Base-by-base conservation (phyloP, 2,329 filamentous ascomycete genomes). In the Didymellaceae sp. region DNA sequence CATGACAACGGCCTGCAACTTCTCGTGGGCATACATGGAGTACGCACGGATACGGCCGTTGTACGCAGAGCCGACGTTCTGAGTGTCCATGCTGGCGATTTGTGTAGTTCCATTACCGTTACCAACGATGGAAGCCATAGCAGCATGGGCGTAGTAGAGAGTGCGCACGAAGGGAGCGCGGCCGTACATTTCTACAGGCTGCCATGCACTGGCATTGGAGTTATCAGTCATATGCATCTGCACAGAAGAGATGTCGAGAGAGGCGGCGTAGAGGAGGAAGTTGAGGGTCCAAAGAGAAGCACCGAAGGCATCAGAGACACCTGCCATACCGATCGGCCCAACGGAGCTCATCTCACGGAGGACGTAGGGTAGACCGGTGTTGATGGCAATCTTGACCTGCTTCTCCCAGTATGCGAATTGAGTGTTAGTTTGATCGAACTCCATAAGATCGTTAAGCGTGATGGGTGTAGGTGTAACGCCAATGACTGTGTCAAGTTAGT, bases 141-240 rank as follows among this genome's bases (percentile, higher is more conserved):
- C 79, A n/a, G 76, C 79, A 54, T 78, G 73, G 49, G 76, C 77
- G 54, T 81, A 81, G 69, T 82, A 82, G 35, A 75, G 68, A 1
- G 79, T 78, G 20, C 79, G 75, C 8, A 81, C 77, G 55, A 74
- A 75, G 1, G 76, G 73, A 20, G 67, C 63, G 5, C 64, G 71
- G 21, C 70, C 75, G 54, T 76, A 72, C 51, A 73, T 65, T 14
- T 65, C 40, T 28, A 77, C 68, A 13, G 79, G 79, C 54, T 78
- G 75, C 79, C 79, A 82, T 2, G 79, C 77, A 46, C 74, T 74
- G 6, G 78, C 77, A 57, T 77, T 77, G 52, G 78, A 80, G 63
- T 80, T 80, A 63, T 80, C 78, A 8, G 79, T 81, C 78, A 81
- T 80, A 71, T 82, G 79, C 72, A 81, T 76, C 54, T 80, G 73